Conservation (phyloP, 257 asterid genomes). For the Fraxinus excelsior region DNA sequence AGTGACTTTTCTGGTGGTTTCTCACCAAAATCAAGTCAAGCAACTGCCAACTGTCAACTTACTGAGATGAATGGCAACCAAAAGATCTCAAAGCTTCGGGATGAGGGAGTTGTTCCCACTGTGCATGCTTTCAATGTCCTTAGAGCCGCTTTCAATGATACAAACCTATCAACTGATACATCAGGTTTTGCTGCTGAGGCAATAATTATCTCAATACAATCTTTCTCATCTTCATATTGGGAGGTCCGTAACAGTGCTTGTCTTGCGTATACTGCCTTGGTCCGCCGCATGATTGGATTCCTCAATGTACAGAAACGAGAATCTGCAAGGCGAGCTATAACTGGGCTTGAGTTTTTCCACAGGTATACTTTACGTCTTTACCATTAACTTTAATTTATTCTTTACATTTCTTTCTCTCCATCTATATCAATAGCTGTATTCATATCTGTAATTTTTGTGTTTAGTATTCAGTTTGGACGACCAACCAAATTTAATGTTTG, state of each 20-base stretch:
- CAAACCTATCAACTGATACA: constrained; percentile 91
- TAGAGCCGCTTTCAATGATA: constrained; percentile 84
- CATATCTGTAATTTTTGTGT: constrained; percentile 14
- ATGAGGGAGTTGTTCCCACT: constrained; percentile 92
- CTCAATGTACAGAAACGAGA: constrained; percentile 90
- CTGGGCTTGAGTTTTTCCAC: constrained; percentile 95
- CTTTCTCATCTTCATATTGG: constrained; percentile 96
- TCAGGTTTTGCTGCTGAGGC: constrained; percentile 96
- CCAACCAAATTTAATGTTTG: background rate
- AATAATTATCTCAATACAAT: constrained; percentile 65
- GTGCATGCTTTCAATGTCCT: constrained; percentile 96
- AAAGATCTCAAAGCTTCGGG: constrained; percentile 74
- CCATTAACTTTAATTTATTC: constrained; percentile 9
- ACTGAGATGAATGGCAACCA: constrained; percentile 37
- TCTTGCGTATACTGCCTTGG: constrained; percentile 92
- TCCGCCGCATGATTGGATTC: constrained; percentile 96
- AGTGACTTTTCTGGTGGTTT: constrained; percentile 28
- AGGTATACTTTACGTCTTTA: constrained; percentile 64
- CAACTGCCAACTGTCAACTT: constrained; percentile 24
- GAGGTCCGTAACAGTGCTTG: constrained; percentile 98
- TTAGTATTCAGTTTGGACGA: constrained; percentile 5
- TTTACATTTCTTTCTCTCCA: background rate
- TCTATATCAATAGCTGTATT: constrained; percentile 7
- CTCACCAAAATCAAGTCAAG: constrained; percentile 28
- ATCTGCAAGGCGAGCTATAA: constrained; percentile 83